Percentiles rank a stretch among this genome's conserved stretches.
Evolutionary conservation across 768 basidiomycete genomes (phyloP).

Genomic region (Leccinum variicolor): DNA sequence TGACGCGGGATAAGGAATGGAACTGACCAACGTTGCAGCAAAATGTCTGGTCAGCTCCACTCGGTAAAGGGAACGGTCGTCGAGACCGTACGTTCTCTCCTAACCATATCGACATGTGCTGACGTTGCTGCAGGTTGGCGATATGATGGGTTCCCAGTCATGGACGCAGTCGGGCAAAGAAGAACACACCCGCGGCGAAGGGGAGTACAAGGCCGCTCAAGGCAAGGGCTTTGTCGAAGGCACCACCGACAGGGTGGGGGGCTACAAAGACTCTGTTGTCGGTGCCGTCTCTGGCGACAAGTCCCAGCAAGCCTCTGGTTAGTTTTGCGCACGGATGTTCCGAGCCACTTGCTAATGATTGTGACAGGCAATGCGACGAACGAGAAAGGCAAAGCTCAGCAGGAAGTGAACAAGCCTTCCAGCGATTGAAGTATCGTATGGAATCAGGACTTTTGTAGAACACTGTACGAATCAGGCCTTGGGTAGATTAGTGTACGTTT

Average conservation of each 20-base stretch:
- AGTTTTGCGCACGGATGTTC: neutral
- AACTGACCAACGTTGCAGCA: slow-evolving; percentile 22
- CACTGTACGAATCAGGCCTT: neutral
- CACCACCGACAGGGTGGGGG: slow-evolving; percentile 39
- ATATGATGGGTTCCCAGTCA: slow-evolving; percentile 38
- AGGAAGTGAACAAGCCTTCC: slow-evolving; percentile 46
- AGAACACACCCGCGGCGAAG: slow-evolving; percentile 48
- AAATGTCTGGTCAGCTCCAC: slow-evolving; percentile 34
- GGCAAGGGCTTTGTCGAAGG: slow-evolving; percentile 53
- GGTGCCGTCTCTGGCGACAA: slow-evolving; percentile 58
- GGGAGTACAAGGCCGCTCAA: slow-evolving; percentile 44
- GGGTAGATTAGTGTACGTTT: neutral
- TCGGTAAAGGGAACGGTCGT: slow-evolving; percentile 36
- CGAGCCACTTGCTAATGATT: neutral
- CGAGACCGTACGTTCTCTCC: slow-evolving; percentile 26
- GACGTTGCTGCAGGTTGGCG: slow-evolving; percentile 33
- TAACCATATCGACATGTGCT: neutral
- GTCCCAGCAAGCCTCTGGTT: slow-evolving; percentile 47
- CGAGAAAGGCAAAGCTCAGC: slow-evolving; percentile 54
- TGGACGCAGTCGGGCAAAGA: slow-evolving; percentile 47
- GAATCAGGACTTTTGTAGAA: neutral
- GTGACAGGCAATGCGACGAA: slow-evolving; percentile 47
- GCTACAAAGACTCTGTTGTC: slow-evolving; percentile 52
- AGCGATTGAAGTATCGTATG: neutral
- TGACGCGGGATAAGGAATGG: too few species aligned